Evolutionary conservation across 2,329 filamentous ascomycete species (phyloP), one percentile per base, ranked within the genome.

Genomic region (Didymella arachidicola): DNA sequence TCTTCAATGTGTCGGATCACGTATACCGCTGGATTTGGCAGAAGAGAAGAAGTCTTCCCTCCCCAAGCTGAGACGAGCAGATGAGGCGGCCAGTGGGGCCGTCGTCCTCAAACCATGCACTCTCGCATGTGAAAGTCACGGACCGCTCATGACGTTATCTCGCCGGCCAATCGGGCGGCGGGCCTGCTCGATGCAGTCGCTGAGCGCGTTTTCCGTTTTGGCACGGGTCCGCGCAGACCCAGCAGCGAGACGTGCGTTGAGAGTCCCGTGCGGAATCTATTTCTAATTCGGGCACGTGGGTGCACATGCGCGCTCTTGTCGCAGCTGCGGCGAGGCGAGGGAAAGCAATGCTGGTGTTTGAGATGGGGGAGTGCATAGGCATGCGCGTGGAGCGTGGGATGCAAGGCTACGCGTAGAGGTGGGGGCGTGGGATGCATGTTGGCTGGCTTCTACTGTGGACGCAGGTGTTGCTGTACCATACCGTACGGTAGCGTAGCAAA

Each of bases 41-140:
- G 18, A 7, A 54, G 27, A 27, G 19, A 44, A 25, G 41, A 46
- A 49, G 45, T 46, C 50, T 54, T 39, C 39, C 30, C 34, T 29
- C 27, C 25, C 38, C 30, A 36, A 41, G 47, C 55, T 61, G 55
- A 59, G 50, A 54, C 43, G 52, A 52, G 60, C 47, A 53, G 55
- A 38, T 59, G 59, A 61, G 54, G 59, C 60, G 56, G 47, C 39
- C 14, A 43, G 60, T 62, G 60, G 60, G 60, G 60, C 60, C 60
- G 60, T 53, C 41, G 48, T 55, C 60, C 56, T 27, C 56, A 54
- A 27, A 14, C 52, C 42, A 46, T 19, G 32, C 47, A 36, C 42
- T 39, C 41, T 18, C 32, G 54, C 61, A 63, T 63, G 61, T 63
- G 61, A 63, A 61, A 61, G 52, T 59, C 48, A 56, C 58, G 50